These are phyloP conservation scores for Sphaceloma murrayae DNA, from an alignment of 2,329 filamentous ascomycete species.

Conservation along the genomic window DNA sequence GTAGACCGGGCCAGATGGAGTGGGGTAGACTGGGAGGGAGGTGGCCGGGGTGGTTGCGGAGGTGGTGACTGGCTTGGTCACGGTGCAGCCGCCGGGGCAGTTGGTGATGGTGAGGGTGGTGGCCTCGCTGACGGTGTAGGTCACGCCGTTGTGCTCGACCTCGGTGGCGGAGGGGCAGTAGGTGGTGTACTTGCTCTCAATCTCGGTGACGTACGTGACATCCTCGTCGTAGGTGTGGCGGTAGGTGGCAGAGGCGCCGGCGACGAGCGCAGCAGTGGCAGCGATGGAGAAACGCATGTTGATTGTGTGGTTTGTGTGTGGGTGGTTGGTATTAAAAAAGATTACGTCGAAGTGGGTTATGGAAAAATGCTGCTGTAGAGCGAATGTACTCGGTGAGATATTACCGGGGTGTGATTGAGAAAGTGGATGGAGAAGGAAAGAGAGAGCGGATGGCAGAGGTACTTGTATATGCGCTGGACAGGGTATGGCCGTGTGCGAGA, in stretches of 20 bases:
- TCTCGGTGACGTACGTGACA: slow-evolving; percentile 25
- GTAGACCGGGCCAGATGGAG: slow-evolving; percentile 8
- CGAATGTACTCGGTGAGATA: slow-evolving; percentile 15
- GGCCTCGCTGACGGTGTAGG: slow-evolving; percentile 22
- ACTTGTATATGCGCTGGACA: slow-evolving; percentile 11
- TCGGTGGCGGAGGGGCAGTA: slow-evolving; percentile 26
- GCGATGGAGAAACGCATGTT: slow-evolving; percentile 42
- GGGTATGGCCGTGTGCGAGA: slow-evolving; percentile 4
- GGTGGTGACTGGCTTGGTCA: slow-evolving; percentile 46
- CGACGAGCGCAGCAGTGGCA: slow-evolving; percentile 30
- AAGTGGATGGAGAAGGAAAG: slow-evolving; percentile 4
- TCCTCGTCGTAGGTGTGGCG: slow-evolving; percentile 25
- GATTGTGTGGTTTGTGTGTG: slow-evolving; percentile 21
- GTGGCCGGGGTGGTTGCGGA: slow-evolving; percentile 31
- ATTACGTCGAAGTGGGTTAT: neutral
- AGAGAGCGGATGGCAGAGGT: slow-evolving; percentile 4
- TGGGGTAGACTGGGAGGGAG: slow-evolving; percentile 14
- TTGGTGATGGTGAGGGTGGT: slow-evolving; percentile 24
- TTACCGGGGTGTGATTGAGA: slow-evolving; percentile 12
- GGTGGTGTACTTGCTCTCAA: slow-evolving; percentile 28
- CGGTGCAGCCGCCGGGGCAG: slow-evolving; percentile 34
- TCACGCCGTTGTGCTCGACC: slow-evolving; percentile 23
- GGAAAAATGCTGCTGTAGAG: slow-evolving; percentile 5
- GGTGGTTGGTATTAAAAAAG: slow-evolving; percentile 15
- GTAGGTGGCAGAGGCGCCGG: slow-evolving; percentile 33